A percentile compares a stretch with the other conserved stretches of the same genome.
These are phyloP conservation scores for Vitis rupestris DNA, from an alignment of 164 flowering plant species.

Conservation along the genomic window DNA sequence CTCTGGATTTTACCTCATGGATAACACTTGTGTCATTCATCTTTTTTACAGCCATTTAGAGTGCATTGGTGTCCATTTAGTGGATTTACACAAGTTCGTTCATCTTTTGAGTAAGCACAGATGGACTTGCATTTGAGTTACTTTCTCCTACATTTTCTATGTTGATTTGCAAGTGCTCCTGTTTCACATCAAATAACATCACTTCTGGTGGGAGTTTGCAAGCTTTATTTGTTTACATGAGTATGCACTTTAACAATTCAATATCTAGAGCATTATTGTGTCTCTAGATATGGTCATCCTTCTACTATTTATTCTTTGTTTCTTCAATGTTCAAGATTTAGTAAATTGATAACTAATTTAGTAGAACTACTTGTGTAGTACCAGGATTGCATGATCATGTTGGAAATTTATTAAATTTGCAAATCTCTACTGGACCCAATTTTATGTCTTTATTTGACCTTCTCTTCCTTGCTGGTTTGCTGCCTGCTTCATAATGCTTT, in stretches of 20 bases:
- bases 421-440: too few relatives aligned
- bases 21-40: neutral
- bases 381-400: too few relatives aligned
- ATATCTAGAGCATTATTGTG: neutral
- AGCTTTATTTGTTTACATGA: neutral
- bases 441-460: too few relatives aligned
- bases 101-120: conserved; percentile 50
- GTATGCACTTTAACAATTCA: too few relatives aligned
- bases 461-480: too few relatives aligned
- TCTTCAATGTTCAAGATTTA: too few relatives aligned
- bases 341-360: too few relatives aligned
- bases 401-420: too few relatives aligned
- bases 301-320: too few relatives aligned
- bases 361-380: too few relatives aligned
- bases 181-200: neutral
- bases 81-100: conserved; percentile 31
- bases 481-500: too few relatives aligned
- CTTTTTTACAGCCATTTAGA: conserved; percentile 48
- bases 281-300: neutral
- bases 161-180: neutral
- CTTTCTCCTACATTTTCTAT: neutral
- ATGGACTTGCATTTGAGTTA: neutral
- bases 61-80: conserved; percentile 65
- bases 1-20: too few relatives aligned
- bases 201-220: neutral